Conservation (phyloP, 495 filamentous ascomycete species). For the Neurospora tetrasperma region DNA sequence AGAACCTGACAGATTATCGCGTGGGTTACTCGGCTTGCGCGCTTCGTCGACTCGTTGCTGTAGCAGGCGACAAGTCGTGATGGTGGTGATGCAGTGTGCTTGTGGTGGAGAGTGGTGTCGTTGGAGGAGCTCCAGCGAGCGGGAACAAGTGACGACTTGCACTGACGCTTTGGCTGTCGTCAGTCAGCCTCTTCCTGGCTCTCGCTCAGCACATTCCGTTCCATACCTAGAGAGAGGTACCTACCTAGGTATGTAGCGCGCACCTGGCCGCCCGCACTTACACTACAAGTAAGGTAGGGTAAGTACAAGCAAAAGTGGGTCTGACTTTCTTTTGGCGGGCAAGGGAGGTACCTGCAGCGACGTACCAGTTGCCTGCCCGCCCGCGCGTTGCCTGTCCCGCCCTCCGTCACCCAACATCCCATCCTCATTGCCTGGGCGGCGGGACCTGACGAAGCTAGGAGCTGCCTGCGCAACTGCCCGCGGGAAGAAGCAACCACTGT, state of each 20-base stretch:
- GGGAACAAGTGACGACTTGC: conserved; percentile 4
- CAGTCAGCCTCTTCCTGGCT: conserved; percentile 8
- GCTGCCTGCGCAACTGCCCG: conserved; percentile 17
- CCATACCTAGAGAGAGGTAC: too few species aligned
- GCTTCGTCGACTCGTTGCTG: background rate
- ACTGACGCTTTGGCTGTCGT: conserved; percentile 10
- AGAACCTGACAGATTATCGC: background rate
- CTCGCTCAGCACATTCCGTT: background rate
- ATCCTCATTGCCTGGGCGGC: background rate
- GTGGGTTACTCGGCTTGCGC: background rate
- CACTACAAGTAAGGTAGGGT: too few species aligned
- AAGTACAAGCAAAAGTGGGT: conserved; percentile 1
- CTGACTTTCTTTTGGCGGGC: conserved; percentile 6
- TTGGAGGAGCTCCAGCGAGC: conserved; percentile 9
- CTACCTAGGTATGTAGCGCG: background rate
- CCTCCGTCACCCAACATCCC: background rate
- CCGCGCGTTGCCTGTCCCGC: conserved; percentile 1
- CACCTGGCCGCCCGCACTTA: background rate
- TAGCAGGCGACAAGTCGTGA: conserved; percentile 4
- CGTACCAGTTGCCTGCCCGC: conserved; percentile 3
- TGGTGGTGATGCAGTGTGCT: conserved; percentile 4
- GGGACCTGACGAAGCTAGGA: conserved; percentile 25
- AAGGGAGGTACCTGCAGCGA: conserved; percentile 10
- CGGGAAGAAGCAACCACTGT: background rate
- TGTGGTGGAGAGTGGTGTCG: background rate